A percentile compares a stretch with the other conserved stretches of the same genome.
These are phyloP conservation scores for Azolla pinnata DNA, from an alignment of 75 land plant genomes.

Conservation along the genomic window DNA sequence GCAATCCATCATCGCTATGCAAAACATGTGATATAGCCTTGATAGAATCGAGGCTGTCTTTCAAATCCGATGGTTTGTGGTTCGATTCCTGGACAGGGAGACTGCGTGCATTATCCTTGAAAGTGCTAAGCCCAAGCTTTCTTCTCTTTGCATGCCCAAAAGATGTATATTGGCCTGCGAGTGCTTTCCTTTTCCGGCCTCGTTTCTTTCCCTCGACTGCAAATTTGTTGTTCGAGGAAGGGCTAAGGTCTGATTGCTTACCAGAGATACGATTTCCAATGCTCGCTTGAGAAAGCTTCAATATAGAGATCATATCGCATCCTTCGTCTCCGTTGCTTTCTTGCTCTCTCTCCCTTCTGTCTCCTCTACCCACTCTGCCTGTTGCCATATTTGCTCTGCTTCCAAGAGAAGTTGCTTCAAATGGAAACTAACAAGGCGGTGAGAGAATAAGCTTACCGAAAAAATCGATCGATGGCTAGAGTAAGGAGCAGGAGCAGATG, in stretches of 20 bases:
- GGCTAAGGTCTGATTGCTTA: no score
- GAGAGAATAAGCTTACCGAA: not conserved
- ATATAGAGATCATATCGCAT: not conserved
- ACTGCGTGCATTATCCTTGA: not conserved
- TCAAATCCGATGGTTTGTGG: not conserved
- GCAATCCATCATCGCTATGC: not conserved
- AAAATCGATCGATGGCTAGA: not conserved
- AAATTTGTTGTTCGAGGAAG: no score
- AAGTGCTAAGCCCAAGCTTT: not conserved
- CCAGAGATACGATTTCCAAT: no score
- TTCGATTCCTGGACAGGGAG: not conserved
- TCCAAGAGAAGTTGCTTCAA: no score
- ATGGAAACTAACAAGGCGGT: slow-evolving; percentile 2
- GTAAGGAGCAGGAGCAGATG: not conserved
- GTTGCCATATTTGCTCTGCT: no score
- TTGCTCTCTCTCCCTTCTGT: no score
- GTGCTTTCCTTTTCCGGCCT: not conserved
- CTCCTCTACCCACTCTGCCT: no score
- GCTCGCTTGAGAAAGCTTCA: not conserved
- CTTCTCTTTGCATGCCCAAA: not conserved
- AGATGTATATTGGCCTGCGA: not conserved
- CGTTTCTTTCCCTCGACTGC: not conserved
- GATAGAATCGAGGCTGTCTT: not conserved
- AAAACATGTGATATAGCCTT: not conserved
- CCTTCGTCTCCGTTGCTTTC: not conserved